Percentiles rank a stretch among this genome's conserved stretches.
These are phyloP conservation scores for Ustilago shanxiensis DNA, from an alignment of 1,284 basidiomycete genomes.

Conservation along the genomic window DNA sequence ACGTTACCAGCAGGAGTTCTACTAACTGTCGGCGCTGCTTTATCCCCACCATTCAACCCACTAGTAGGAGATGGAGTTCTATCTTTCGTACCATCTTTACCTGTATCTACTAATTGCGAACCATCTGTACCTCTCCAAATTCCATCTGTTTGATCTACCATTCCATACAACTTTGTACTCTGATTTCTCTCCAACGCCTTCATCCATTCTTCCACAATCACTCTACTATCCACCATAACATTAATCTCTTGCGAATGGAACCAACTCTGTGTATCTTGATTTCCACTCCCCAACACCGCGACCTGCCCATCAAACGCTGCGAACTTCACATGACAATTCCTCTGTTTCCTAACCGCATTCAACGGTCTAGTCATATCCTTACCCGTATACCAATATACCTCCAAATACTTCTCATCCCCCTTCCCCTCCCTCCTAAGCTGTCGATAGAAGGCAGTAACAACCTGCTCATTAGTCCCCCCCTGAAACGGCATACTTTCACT, in stretches of 20 bases:
- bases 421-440: constrained; percentile 61
- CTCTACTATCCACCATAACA: constrained; percentile 78
- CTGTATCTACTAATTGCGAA: constrained; percentile 57
- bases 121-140: constrained; percentile 76
- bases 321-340: constrained; percentile 79
- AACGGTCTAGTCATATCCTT: constrained; percentile 81
- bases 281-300: constrained; percentile 79
- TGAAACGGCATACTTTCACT: constrained; percentile 82
- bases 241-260: constrained; percentile 85
- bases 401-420: constrained; percentile 73
- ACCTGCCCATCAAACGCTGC: constrained; percentile 80
- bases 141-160: constrained; percentile 77
- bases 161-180: constrained; percentile 78
- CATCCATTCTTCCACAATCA: constrained; percentile 78
- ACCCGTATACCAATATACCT: constrained; percentile 77
- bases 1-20: neutral
- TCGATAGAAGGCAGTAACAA: constrained; percentile 77
- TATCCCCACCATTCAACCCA: neutral
- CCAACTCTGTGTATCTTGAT: constrained; percentile 78
- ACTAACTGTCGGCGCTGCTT: neutral
- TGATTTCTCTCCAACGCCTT: constrained; percentile 78
- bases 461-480: constrained; percentile 84
- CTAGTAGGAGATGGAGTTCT: too few relatives aligned
- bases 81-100: constrained; percentile 28
- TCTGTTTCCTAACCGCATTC: constrained; percentile 80